phyloP scores from a whole-genome alignment of 345 rosid species.

The Chamaenerion angustifolium region DNA sequence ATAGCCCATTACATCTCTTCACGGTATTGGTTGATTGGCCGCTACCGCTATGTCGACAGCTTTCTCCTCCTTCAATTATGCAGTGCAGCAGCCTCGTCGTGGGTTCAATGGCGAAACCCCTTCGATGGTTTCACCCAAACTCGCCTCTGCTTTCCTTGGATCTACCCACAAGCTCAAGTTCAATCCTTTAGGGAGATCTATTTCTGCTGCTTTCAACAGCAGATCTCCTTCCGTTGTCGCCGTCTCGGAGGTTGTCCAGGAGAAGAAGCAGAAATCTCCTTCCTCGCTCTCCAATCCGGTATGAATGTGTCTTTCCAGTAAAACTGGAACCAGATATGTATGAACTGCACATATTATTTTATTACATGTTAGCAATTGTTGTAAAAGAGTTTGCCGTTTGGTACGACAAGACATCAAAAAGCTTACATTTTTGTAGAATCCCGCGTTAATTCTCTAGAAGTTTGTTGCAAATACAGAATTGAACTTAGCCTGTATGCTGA shows the following conservation, averaged over 20 bases:
- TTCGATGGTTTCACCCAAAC: conserved; percentile 1
- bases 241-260: conserved; percentile 14
- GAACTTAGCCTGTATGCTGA: too few species aligned
- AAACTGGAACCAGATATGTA: too few species aligned
- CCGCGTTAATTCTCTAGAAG: too few species aligned
- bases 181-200: not conserved
- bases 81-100: not conserved
- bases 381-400: too few species aligned
- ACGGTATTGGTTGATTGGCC: not conserved
- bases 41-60: conserved; percentile 10
- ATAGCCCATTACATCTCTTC: not conserved
- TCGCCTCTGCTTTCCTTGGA: conserved; percentile 9
- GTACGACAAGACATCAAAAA: too few species aligned
- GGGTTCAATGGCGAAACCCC: conserved; percentile 1
- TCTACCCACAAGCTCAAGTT: conserved; percentile 9
- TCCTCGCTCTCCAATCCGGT: conserved; percentile 10
- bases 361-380: too few species aligned
- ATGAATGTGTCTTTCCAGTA: not conserved
- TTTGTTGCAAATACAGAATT: too few species aligned
- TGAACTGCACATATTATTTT: too few species aligned
- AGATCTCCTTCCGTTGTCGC: conserved; percentile 6
- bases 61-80: conserved; percentile 6
- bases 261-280: conserved; percentile 10
- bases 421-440: too few species aligned
- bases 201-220: not conserved